Evolutionary conservation across 768 basidiomycete species (phyloP).

Genomic region (Hortiboletus campestris): DNA sequence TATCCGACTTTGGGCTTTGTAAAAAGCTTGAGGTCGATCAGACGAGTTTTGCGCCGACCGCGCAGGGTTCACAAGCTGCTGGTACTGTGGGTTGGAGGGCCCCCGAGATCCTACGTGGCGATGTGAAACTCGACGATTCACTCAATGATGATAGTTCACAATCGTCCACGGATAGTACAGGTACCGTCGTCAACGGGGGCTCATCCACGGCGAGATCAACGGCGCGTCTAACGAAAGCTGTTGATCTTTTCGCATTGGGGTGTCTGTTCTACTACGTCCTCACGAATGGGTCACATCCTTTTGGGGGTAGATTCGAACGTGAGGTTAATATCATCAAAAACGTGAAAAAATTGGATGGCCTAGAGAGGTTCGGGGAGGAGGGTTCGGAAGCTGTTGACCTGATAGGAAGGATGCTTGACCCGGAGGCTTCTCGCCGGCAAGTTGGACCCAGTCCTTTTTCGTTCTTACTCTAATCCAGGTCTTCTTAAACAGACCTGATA

Average conservation of each 20-base stretch:
- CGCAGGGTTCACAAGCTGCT: conserved; percentile 83
- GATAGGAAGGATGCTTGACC: conserved; percentile 74
- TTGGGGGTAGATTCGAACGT: conserved; percentile 88
- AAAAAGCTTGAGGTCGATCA: conserved; percentile 95
- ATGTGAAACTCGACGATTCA: conserved; percentile 86
- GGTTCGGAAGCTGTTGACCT: conserved; percentile 87
- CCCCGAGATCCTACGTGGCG: conserved; percentile 91
- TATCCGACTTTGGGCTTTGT: conserved; percentile 96
- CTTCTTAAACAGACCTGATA: conserved; percentile 66
- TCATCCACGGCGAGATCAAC: conserved; percentile 29
- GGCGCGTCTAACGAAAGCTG: conserved; percentile 85
- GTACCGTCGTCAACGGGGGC: conserved; percentile 40
- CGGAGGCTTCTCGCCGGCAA: conserved; percentile 73
- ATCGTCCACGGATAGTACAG: conserved; percentile 63
- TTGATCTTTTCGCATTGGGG: conserved; percentile 95
- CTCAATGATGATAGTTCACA: conserved; percentile 61
- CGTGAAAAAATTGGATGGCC: conserved; percentile 61
- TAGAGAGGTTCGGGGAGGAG: conserved; percentile 88
- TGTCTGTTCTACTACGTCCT: conserved; percentile 94
- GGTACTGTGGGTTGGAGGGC: conserved; percentile 98
- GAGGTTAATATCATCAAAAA: conserved; percentile 93
- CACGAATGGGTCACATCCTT: conserved; percentile 90
- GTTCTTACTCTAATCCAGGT: conserved; percentile 1
- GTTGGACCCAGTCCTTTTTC: conserved; percentile 25
- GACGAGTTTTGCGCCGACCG: conserved; percentile 92